phyloP scores from a whole-genome alignment of 225 moss, liverwort and hornwort species.

The Asterella californica region DNA sequence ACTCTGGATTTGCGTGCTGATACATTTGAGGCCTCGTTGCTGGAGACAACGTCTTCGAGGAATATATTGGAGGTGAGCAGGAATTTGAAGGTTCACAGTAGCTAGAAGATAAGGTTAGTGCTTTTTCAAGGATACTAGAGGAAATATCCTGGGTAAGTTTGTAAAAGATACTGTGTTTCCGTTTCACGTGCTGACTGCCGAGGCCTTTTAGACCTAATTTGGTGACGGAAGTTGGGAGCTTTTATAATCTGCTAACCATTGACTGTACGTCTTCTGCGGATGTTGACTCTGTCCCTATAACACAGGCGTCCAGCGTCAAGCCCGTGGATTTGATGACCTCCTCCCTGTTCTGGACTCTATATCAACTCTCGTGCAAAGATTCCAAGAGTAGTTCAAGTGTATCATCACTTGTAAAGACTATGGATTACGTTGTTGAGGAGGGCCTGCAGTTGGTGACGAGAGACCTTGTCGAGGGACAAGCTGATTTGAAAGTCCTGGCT shows the following conservation, averaged over 20 bases:
- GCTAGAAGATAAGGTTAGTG: background rate
- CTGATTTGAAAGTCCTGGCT: slow-evolving; percentile 14
- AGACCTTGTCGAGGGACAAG: slow-evolving; percentile 10
- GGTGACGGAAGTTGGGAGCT: too few relatives aligned
- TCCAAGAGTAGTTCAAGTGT: slow-evolving; percentile 13
- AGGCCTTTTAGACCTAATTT: too few relatives aligned
- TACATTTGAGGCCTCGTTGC: slow-evolving; percentile 58
- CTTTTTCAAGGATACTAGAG: background rate
- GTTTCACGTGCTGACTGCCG: too few relatives aligned
- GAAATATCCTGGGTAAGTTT: too few relatives aligned
- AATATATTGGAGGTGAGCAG: slow-evolving; percentile 17
- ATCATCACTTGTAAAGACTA: slow-evolving; percentile 18
- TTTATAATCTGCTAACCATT: too few relatives aligned
- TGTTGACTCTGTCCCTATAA: background rate
- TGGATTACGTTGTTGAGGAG: slow-evolving; percentile 29
- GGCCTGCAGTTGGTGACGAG: slow-evolving; percentile 19
- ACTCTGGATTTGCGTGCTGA: slow-evolving; percentile 52
- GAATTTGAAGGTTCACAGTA: background rate
- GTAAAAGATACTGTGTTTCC: too few relatives aligned
- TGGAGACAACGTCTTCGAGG: slow-evolving; percentile 37
- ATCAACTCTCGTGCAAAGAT: slow-evolving; percentile 24
- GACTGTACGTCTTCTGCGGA: background rate
- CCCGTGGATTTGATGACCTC: slow-evolving; percentile 38
- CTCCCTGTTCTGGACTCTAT: slow-evolving; percentile 41
- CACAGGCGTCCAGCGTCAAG: slow-evolving; percentile 29